Base-by-base conservation (phyloP, 495 filamentous ascomycete species). In the Talaromyces ruber region DNA sequence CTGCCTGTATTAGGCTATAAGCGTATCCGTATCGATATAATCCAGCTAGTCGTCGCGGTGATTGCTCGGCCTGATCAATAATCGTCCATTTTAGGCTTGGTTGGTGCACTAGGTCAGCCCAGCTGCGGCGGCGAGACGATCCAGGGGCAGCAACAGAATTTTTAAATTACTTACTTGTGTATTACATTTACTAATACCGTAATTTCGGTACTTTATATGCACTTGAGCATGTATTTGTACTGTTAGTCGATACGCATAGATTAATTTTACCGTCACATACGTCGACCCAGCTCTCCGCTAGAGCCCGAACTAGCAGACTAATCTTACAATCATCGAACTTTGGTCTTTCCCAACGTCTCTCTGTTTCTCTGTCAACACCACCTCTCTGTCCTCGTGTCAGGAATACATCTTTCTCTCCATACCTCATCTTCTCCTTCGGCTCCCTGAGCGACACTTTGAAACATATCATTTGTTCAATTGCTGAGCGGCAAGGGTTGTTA, bases 301-400 rank as follows among this genome's bases (percentile, higher is more conserved):
- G 11, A 39, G 34, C 34, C 5, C 14, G 34, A 5, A 47, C 43
- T 47, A 47, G 34, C 34, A 47, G 43, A 47, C 43, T 7, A 45
- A 47, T 53, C 50, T 53, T 28, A 28, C 50, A 24, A 28, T 28
- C 50, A 53, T 53, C 11, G 50, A 47, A 47, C 43, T 47, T 22
- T 47, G 43, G 43, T 47, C 43, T 47, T 22, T 47, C 43, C 43
- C n/a, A 47, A 7, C 18, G n/a, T 47, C 43, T 21, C 30, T 47
- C 43, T 47, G n/a, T 47, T 47, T 26, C 25, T 24, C n/a, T 9
- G 22, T 25, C 50, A 53, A 24, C 50, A 14, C 50, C 22, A 39
- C 34, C 57, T 45, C 34, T 43, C 57, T 59, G 57, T 59, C 57
- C 47, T 45, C 57, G 12, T 59, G 57, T 26, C 57, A 59, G 57